Conservation (phyloP, 768 basidiomycete genomes). For the Hortiboletus campestris region DNA sequence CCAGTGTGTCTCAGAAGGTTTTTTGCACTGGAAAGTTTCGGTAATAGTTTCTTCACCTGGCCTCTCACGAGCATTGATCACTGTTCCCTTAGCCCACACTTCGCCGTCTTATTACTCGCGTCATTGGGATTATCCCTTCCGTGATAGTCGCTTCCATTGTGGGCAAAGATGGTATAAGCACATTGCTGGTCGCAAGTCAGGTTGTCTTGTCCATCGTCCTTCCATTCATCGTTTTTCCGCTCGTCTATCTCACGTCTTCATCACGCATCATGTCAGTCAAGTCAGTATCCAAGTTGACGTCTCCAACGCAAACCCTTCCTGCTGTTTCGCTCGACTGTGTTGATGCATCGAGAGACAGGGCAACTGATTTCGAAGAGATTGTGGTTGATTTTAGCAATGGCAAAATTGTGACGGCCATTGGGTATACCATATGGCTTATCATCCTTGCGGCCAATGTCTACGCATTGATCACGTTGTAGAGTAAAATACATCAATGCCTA, state of each 20-base stretch:
- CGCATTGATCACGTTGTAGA: constrained; percentile 58
- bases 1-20: constrained; percentile 88
- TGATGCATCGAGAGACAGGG: not conserved
- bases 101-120: constrained; percentile 79
- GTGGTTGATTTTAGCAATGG: constrained; percentile 65
- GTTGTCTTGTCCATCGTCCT: constrained; percentile 81
- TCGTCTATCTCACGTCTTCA: constrained; percentile 69
- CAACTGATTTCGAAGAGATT: constrained; percentile 29
- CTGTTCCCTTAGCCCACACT: constrained; percentile 53
- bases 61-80: constrained; percentile 28
- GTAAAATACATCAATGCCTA: not conserved
- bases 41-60: constrained; percentile 36
- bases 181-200: constrained; percentile 83
- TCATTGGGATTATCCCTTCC: constrained; percentile 80
- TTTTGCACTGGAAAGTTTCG: constrained; percentile 82
- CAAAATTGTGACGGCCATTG: constrained; percentile 47
- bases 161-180: constrained; percentile 67
- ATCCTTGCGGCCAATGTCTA: constrained; percentile 74
- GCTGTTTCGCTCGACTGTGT: not conserved
- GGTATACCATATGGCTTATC: constrained; percentile 59
- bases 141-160: constrained; percentile 72
- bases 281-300: constrained; percentile 2
- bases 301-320: not conserved
- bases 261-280: constrained; percentile 68
- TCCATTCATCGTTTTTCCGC: constrained; percentile 82